Conservation (phyloP, 345 rosid genomes). For the Bruguiera sexangula region DNA sequence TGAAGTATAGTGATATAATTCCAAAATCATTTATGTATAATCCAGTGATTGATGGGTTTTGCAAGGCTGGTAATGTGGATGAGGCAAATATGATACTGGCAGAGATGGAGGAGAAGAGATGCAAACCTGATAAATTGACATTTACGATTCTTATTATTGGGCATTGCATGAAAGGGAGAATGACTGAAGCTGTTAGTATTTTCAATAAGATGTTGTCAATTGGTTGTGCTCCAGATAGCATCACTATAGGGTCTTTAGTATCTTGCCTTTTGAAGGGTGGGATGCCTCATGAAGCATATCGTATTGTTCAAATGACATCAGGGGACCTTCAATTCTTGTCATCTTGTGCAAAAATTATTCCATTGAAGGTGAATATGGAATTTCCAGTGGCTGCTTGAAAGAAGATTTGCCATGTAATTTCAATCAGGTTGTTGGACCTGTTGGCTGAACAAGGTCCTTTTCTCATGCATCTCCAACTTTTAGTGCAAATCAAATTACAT, state of each 20-base stretch:
- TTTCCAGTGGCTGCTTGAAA: constrained; percentile 57
- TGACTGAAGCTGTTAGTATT: constrained; percentile 70
- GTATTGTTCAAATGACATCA: constrained; percentile 35
- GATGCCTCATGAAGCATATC: constrained; percentile 75
- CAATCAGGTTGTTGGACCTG: constrained; percentile 12
- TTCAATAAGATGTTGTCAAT: constrained; percentile 66
- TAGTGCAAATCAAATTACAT: too few relatives aligned
- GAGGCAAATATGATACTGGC: constrained; percentile 65
- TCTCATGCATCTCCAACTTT: constrained; percentile 21
- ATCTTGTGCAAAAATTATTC: constrained; percentile 32
- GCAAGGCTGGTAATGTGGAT: constrained; percentile 88
- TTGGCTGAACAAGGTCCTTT: constrained; percentile 1
- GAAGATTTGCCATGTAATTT: background rate
- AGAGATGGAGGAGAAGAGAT: constrained; percentile 71
- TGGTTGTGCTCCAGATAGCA: constrained; percentile 72
- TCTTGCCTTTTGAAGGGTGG: constrained; percentile 89
- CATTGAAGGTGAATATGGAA: constrained; percentile 31
- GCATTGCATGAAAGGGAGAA: constrained; percentile 88
- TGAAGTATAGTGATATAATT: constrained; percentile 42
- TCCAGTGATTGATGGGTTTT: constrained; percentile 87
- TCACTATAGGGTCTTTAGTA: constrained; percentile 56
- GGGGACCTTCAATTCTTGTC: constrained; percentile 38
- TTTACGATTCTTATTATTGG: constrained; percentile 89
- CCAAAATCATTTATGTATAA: constrained; percentile 76
- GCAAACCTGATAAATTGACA: constrained; percentile 83